Conservation (phyloP, 1,139 yeast genomes). For the Taphrina betulina region DNA sequence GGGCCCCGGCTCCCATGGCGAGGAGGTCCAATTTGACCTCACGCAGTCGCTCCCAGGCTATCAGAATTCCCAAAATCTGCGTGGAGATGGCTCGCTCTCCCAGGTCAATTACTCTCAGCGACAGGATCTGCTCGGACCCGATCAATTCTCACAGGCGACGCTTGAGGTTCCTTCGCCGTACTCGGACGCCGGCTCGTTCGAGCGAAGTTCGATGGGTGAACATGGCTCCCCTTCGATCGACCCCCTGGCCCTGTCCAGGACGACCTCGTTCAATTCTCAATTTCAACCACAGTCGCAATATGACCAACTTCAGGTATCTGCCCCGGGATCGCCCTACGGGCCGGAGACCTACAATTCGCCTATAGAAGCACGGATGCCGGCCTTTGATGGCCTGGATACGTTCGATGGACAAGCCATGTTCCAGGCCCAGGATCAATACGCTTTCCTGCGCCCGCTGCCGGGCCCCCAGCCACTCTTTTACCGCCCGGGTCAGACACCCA, state of each 20-base stretch:
- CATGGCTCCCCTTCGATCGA: constrained; percentile 18
- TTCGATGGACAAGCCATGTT: background rate
- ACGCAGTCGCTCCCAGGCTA: no score
- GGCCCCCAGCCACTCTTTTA: background rate
- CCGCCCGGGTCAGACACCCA: no score
- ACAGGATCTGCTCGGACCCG: no score
- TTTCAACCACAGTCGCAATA: constrained; percentile 11
- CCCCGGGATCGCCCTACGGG: constrained; percentile 8
- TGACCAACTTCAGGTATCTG: constrained; percentile 1
- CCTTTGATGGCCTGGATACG: background rate
- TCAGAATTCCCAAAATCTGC: no score
- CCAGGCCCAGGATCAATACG: constrained; percentile 2
- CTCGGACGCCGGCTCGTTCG: constrained; percentile 20
- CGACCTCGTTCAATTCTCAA: constrained; percentile 20
- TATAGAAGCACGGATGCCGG: background rate
- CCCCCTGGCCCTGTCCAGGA: constrained; percentile 20
- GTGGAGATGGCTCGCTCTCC: no score
- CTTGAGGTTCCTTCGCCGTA: constrained; percentile 27
- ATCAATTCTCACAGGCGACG: background rate
- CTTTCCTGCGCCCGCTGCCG: constrained; percentile 3
- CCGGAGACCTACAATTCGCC: background rate
- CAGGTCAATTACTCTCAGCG: no score
- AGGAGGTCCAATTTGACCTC: no score
- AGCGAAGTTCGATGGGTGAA: constrained; percentile 13
- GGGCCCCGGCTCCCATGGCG: no score